A percentile compares a stretch with the other conserved stretches of the same genome.
Conservation (phyloP, 495 filamentous ascomycete genomes). For the Pseudoneurospora amorphoporcata region DNA sequence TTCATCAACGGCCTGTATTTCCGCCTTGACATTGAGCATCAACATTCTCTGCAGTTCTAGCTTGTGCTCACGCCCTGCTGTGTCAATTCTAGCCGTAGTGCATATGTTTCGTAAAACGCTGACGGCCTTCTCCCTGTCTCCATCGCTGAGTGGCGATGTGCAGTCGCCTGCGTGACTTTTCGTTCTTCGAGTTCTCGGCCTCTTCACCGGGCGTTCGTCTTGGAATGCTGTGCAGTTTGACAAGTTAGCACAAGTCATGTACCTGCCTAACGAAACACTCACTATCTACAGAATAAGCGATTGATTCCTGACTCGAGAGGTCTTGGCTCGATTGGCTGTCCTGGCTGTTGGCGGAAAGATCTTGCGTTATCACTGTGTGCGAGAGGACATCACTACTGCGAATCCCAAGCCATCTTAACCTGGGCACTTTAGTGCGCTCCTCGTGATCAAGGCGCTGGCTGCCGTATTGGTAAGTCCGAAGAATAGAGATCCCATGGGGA, state of each 20-base stretch:
- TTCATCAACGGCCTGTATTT: slow-evolving; percentile 74
- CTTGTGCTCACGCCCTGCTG: slow-evolving; percentile 35
- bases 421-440: slow-evolving; percentile 43
- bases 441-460: slow-evolving; percentile 66
- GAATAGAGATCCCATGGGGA: slow-evolving; percentile 75
- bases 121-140: slow-evolving; percentile 29
- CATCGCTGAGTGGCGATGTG: not conserved
- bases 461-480: slow-evolving; percentile 82
- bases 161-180: not conserved
- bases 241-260: not conserved
- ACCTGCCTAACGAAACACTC: not conserved
- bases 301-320: slow-evolving; percentile 11
- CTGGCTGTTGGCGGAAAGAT: not conserved
- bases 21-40: slow-evolving; percentile 75
- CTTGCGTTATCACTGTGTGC: not conserved
- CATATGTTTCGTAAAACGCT: slow-evolving; percentile 49
- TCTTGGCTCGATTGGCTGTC: slow-evolving; percentile 11
- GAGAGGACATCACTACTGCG: slow-evolving; percentile 46
- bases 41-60: slow-evolving; percentile 77
- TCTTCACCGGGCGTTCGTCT: slow-evolving; percentile 6
- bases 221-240: not conserved
- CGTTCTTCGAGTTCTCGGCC: not conserved
- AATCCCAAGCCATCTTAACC: slow-evolving; percentile 67
- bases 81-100: not conserved
- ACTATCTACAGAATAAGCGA: slow-evolving; percentile 1